phyloP scores from a whole-genome alignment of 2,329 filamentous ascomycete genomes.

The Colletotrichum sp. region DNA sequence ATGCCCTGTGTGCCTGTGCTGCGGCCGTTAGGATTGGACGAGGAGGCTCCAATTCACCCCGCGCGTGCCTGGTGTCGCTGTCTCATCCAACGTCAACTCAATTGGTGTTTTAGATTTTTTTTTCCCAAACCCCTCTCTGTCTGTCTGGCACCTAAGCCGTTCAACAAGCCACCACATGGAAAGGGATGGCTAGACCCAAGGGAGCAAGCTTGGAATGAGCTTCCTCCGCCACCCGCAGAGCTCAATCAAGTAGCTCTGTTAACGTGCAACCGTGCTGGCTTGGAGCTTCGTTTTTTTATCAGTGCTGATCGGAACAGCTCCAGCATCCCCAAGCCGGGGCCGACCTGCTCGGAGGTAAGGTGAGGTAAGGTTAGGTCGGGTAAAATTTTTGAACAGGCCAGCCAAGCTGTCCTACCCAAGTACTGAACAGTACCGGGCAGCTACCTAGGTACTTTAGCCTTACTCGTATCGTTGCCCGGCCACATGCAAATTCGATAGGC shows the following conservation, averaged over 20 bases:
- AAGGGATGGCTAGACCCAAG: slow-evolving; percentile 8
- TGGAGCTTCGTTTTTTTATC: not conserved
- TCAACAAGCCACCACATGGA: not conserved
- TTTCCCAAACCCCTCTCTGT: not conserved
- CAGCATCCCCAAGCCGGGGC: not conserved
- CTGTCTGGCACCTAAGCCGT: not conserved
- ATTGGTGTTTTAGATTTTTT: slow-evolving; percentile 3
- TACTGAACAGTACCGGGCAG: not conserved
- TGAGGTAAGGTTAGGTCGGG: slow-evolving; percentile 2
- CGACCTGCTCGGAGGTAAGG: slow-evolving; percentile 14
- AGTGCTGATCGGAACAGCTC: not conserved
- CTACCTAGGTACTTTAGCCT: not conserved
- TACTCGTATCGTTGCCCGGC: not conserved
- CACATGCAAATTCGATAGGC: slow-evolving; percentile 3
- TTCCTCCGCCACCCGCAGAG: not conserved
- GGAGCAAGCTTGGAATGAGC: slow-evolving; percentile 15
- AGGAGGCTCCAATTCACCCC: not conserved
- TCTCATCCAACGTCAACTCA: slow-evolving; percentile 7
- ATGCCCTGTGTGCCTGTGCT: not conserved
- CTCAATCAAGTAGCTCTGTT: not conserved
- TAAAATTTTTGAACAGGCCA: not conserved
- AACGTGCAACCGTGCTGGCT: not conserved
- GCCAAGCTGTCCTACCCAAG: not conserved
- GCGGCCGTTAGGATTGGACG: not conserved
- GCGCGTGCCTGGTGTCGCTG: not conserved